Evolutionary conservation across 1,284 basidiomycete species (phyloP).

Genomic region (Naganishia sp.): DNA sequence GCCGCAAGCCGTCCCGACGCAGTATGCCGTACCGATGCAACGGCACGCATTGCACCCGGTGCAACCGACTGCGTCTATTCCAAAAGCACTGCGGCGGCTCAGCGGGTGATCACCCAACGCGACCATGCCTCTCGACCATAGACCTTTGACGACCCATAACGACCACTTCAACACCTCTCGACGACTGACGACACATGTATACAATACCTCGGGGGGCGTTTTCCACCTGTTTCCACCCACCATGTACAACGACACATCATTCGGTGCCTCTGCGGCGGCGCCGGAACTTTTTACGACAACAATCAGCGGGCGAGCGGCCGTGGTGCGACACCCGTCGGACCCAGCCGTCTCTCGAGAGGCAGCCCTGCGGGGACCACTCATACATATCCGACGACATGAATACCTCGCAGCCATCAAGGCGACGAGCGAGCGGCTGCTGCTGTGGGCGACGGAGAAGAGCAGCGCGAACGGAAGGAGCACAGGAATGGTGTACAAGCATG

Average conservation of each 20-base stretch:
- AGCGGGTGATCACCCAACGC: conserved; percentile 1
- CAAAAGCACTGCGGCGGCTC: conserved; percentile 23
- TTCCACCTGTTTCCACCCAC: conserved; percentile 1
- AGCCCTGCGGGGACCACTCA: too few species aligned
- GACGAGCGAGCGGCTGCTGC: neutral
- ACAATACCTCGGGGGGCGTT: conserved; percentile 19
- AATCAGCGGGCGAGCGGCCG: too few species aligned
- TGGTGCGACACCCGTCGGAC: too few species aligned
- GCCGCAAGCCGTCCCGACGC: neutral
- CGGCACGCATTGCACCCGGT: conserved; percentile 22
- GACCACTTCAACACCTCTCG: conserved; percentile 3
- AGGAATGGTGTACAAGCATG: conserved; percentile 9
- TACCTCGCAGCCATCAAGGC: neutral
- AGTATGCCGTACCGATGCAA: conserved; percentile 18
- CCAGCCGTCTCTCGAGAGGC: too few species aligned
- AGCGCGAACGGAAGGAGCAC: neutral
- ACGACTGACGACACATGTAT: conserved; percentile 14
- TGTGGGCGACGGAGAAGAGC: neutral
- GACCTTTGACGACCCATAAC: conserved; percentile 18
- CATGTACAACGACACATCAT: neutral
- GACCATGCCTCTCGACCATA: neutral
- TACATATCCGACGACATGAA: too few species aligned
- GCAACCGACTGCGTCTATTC: conserved; percentile 16
- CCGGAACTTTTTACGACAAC: neutral
- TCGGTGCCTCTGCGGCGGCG: too few species aligned